phyloP scores from a whole-genome alignment of 2,329 filamentous ascomycete genomes.

The Ramularia collo-cygni region DNA sequence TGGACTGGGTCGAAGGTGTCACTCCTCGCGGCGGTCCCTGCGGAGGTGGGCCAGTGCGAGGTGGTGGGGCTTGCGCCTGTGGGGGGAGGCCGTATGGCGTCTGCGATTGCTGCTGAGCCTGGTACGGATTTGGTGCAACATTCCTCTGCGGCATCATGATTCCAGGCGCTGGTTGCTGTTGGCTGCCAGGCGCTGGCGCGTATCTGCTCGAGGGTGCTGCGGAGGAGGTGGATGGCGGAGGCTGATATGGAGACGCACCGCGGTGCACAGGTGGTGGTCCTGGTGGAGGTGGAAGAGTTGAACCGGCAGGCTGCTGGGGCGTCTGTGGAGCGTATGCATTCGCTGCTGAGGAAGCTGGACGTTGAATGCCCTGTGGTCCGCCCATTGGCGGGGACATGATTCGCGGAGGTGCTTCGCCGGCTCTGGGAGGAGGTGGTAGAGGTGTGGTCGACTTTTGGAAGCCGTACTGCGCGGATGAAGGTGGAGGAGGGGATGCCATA shows the following conservation, averaged over 20 bases:
- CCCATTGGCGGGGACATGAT: conserved; percentile 63
- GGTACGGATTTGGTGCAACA: conserved; percentile 41
- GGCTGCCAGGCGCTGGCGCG: conserved; percentile 56
- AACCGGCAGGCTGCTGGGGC: conserved; percentile 35
- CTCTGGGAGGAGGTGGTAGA: conserved; percentile 79
- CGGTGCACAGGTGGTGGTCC: conserved; percentile 60
- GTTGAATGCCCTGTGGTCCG: conserved; percentile 41
- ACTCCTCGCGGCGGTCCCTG: conserved; percentile 37
- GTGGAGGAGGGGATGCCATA: conserved; percentile 49
- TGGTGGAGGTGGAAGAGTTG: conserved; percentile 38
- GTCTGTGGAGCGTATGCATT: conserved; percentile 60
- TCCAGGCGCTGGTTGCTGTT: conserved; percentile 37
- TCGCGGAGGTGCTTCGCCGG: conserved; percentile 56
- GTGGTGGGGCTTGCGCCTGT: conserved; percentile 33
- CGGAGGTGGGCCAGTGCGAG: conserved; percentile 29
- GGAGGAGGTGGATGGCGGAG: conserved; percentile 56
- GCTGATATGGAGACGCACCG: conserved; percentile 79
- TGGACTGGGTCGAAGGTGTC: conserved; percentile 31
- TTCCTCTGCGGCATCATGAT: conserved; percentile 36
- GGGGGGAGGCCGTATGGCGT: conserved; percentile 38
- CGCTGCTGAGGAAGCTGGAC: conserved; percentile 47
- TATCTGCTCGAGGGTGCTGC: conserved; percentile 69
- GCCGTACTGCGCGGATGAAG: conserved; percentile 48
- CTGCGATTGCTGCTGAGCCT: conserved; percentile 25
- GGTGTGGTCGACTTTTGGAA: conserved; percentile 61